Evolutionary conservation across 257 asterid genomes (phyloP).

Genomic region (Parsonsia alboflavescens): DNA sequence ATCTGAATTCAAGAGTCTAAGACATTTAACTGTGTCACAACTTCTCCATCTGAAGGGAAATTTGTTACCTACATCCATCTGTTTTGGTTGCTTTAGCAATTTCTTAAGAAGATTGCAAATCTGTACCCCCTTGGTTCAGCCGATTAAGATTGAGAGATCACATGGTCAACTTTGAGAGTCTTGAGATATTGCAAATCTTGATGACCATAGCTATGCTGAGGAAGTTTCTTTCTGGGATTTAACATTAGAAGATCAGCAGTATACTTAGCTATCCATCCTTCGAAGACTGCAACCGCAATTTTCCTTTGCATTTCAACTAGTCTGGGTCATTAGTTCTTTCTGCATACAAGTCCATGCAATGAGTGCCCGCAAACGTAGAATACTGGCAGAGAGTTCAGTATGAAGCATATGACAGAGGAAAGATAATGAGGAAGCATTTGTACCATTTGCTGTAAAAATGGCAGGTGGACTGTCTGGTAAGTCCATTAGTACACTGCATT

Average conservation of each 20-base stretch:
- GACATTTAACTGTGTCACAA: background rate
- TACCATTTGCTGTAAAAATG: constrained; percentile 44
- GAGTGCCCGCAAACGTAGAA: constrained; percentile 40
- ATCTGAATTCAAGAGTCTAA: too few species aligned
- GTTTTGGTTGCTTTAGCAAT: too few species aligned
- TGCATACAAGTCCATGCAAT: constrained; percentile 47
- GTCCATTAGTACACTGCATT: constrained; percentile 38
- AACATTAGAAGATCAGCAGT: constrained; percentile 23
- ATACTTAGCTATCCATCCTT: constrained; percentile 29
- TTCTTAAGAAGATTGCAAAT: background rate
- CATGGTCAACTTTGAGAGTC: background rate
- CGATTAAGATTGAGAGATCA: background rate
- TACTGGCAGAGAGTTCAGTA: constrained; percentile 7
- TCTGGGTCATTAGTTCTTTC: constrained; percentile 38
- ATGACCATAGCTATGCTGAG: background rate
- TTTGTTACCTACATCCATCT: background rate
- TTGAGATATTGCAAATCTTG: background rate
- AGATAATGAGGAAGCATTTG: background rate
- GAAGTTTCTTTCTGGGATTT: background rate
- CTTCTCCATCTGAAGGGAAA: background rate
- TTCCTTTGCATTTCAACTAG: constrained; percentile 52
- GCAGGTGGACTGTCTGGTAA: constrained; percentile 44
- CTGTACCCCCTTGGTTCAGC: background rate
- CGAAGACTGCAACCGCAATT: constrained; percentile 28
- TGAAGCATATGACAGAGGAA: background rate